Evolutionary conservation across 495 filamentous ascomycete genomes (phyloP).

Genomic region (Xylaria scruposa): DNA sequence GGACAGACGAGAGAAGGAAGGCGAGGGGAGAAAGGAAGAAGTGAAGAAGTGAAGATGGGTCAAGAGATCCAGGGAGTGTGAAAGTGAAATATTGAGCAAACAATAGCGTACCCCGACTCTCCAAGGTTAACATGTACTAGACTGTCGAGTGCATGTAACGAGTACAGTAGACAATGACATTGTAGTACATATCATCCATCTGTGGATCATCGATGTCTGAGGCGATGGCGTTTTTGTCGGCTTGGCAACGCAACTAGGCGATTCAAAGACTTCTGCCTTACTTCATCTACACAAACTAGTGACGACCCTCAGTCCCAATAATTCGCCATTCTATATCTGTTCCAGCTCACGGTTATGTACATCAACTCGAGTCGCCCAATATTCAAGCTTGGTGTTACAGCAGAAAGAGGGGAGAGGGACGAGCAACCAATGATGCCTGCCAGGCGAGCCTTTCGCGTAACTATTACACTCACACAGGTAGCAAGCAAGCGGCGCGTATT

Average conservation of each 20-base stretch:
- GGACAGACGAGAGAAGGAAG: slow-evolving; percentile 1
- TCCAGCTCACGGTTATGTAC: slow-evolving; percentile 4
- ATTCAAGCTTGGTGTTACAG: not conserved
- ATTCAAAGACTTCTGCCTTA: slow-evolving; percentile 8
- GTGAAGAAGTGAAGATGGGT: not conserved
- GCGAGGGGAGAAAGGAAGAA: not conserved
- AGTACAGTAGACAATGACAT: slow-evolving; percentile 18
- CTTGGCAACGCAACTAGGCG: slow-evolving; percentile 18
- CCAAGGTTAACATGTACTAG: not conserved
- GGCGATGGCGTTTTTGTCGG: slow-evolving; percentile 12
- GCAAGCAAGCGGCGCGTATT: slow-evolving; percentile 18
- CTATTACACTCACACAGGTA: not conserved
- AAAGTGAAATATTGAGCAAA: slow-evolving; percentile 21
- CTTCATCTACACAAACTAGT: not conserved
- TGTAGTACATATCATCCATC: slow-evolving; percentile 41
- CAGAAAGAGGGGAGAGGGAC: not conserved
- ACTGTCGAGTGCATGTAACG: slow-evolving; percentile 2
- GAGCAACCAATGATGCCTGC: slow-evolving; percentile 12
- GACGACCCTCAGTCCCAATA: not conserved
- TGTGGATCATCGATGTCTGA: slow-evolving; percentile 31
- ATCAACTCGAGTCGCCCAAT: slow-evolving; percentile 9
- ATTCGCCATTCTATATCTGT: slow-evolving; percentile 6
- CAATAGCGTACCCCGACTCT: slow-evolving; percentile 8
- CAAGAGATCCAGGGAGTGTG: slow-evolving; percentile 5
- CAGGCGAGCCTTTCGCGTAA: not conserved